A percentile compares a stretch with the other conserved stretches of the same genome.
Evolutionary conservation across 1,284 basidiomycete species (phyloP).

Genomic region (Trametes sp.): DNA sequence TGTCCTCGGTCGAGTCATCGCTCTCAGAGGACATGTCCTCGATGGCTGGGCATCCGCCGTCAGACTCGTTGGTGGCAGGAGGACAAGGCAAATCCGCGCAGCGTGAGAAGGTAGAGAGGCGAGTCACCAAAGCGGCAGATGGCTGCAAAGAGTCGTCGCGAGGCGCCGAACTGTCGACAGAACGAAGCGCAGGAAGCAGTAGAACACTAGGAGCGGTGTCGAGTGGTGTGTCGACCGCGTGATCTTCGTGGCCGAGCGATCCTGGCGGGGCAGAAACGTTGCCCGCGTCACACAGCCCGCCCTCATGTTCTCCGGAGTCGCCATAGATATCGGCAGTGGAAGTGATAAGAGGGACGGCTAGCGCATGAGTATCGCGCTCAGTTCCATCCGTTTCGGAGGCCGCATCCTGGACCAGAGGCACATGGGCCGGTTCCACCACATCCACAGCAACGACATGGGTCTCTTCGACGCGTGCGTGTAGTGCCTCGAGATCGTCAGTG

Average conservation of each 20-base stretch:
- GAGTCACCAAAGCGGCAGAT: not conserved
- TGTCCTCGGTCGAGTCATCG: not conserved
- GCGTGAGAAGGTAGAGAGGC: not conserved
- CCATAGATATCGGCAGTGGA: too few species aligned
- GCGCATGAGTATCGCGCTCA: not conserved
- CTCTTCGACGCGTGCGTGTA: too few species aligned
- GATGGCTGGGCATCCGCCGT: not conserved
- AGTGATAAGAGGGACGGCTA: not conserved
- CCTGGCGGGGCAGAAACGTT: not conserved
- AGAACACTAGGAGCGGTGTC: not conserved
- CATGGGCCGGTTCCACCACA: too few species aligned
- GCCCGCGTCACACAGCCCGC: not conserved
- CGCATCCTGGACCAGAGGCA: too few species aligned
- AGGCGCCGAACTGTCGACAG: not conserved
- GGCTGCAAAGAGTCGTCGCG: not conserved
- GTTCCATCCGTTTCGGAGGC: not conserved
- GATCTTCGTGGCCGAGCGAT: not conserved
- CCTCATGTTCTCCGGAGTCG: too few species aligned
- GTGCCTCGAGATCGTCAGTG: too few species aligned
- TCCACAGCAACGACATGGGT: too few species aligned
- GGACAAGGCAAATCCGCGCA: not conserved
- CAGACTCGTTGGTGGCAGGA: too few species aligned
- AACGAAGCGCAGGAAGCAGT: slow-evolving; percentile 2
- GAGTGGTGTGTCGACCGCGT: not conserved
- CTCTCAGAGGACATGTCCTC: too few species aligned